Percentiles rank a stretch among this genome's conserved stretches.
Evolutionary conservation across 352 stramenopile species (phyloP).

Genomic region (Phytophthora uliginosa): DNA sequence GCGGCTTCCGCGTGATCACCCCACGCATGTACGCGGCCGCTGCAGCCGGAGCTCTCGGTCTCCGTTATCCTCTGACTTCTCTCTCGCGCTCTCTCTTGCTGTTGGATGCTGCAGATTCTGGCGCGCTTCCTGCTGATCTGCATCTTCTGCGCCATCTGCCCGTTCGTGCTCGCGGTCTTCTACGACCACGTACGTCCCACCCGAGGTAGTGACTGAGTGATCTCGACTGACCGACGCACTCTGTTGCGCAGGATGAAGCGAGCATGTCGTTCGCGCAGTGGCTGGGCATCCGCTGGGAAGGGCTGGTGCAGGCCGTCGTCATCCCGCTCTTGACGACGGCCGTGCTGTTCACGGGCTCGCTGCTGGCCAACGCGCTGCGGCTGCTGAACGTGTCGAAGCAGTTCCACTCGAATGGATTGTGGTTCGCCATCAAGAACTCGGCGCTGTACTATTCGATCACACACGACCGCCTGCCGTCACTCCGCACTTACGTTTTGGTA

Average conservation of each 20-base stretch:
- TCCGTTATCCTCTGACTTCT: background rate
- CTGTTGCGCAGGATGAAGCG: slow-evolving; percentile 67
- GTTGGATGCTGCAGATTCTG: slow-evolving; percentile 64
- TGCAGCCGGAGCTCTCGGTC: background rate
- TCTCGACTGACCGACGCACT: background rate
- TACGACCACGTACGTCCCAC: slow-evolving; percentile 72
- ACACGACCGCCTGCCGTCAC: slow-evolving; percentile 75
- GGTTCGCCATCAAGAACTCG: slow-evolving; percentile 88
- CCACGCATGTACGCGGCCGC: slow-evolving; percentile 69
- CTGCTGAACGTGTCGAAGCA: slow-evolving; percentile 83
- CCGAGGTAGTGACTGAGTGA: background rate
- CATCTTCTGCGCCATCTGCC: slow-evolving; percentile 88
- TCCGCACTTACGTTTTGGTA: slow-evolving; percentile 89
- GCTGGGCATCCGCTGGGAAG: slow-evolving; percentile 83
- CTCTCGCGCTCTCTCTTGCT: background rate
- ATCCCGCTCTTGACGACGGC: slow-evolving; percentile 77
- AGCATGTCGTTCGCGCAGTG: slow-evolving; percentile 87
- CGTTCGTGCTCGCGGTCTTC: slow-evolving; percentile 85
- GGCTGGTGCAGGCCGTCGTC: slow-evolving; percentile 61
- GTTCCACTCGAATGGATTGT: slow-evolving; percentile 76
- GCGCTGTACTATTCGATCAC: slow-evolving; percentile 83
- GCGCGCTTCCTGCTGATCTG: slow-evolving; percentile 90
- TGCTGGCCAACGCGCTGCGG: slow-evolving; percentile 81
- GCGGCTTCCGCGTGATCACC: slow-evolving; percentile 83
- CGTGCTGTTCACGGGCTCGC: slow-evolving; percentile 81